These are phyloP conservation scores for Ceratobasidium sp. DNA, from an alignment of 1,284 basidiomycete species.

Conservation along the genomic window DNA sequence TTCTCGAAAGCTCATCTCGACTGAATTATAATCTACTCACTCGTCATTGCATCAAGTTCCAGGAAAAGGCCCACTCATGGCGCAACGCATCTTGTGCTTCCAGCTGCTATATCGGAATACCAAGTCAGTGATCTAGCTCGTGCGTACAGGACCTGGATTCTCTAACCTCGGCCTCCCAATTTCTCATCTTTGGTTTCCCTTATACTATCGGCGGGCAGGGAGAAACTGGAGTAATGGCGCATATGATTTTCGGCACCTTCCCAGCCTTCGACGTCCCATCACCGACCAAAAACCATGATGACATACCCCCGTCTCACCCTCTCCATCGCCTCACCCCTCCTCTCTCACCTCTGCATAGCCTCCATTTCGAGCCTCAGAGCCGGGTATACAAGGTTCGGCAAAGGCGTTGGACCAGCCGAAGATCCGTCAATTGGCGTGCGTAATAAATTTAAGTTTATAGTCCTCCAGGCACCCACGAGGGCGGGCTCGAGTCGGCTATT, in stretches of 20 bases:
- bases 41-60: no score
- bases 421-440: constrained; percentile 59
- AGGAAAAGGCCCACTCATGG: no score
- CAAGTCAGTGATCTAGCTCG: no score
- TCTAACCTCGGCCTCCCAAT: no score
- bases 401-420: constrained; percentile 56
- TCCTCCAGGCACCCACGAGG: constrained; percentile 49
- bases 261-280: constrained; percentile 50
- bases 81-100: no score
- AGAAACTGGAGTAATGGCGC: constrained; percentile 60
- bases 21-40: no score
- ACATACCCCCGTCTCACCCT: constrained; percentile 56
- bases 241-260: constrained; percentile 67
- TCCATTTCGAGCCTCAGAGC: constrained; percentile 48
- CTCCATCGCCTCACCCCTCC: constrained; percentile 67
- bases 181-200: not conserved
- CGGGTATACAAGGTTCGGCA: constrained; percentile 55
- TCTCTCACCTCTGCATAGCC: constrained; percentile 62
- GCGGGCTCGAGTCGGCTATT: constrained; percentile 66
- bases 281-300: constrained; percentile 1
- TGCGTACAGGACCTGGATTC: no score
- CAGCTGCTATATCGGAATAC: no score
- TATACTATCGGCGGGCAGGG: constrained; percentile 54
- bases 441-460: constrained; percentile 49
- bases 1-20: no score